A percentile compares a stretch with the other conserved stretches of the same genome.
phyloP scores from a whole-genome alignment of 2,329 filamentous ascomycete species.

The Juglanconis sp. region DNA sequence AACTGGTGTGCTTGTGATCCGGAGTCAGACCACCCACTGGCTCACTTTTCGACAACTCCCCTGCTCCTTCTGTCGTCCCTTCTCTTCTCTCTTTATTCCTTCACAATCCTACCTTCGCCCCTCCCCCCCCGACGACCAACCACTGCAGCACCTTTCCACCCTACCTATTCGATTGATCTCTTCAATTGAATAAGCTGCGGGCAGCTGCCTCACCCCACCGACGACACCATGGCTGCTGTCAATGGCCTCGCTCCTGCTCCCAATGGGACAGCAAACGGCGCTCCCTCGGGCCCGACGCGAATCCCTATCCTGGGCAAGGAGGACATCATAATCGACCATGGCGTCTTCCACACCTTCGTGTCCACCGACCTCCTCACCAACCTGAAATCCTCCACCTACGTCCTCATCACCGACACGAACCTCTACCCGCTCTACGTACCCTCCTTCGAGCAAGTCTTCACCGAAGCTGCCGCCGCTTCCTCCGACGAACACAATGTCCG shows the following conservation, averaged over 20 bases:
- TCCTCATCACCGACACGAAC: conserved; percentile 96
- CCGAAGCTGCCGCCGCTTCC: conserved; percentile 35
- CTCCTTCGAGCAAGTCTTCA: conserved; percentile 68
- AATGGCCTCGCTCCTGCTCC: conserved; percentile 5
- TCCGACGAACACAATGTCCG: conserved; percentile 43
- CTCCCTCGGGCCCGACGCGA: conserved; percentile 42
- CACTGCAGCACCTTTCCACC: background rate
- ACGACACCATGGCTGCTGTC: conserved; percentile 19
- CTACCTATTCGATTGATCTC: conserved; percentile 2
- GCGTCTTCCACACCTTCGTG: conserved; percentile 81
- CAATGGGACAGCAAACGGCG: conserved; percentile 8
- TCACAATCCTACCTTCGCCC: background rate
- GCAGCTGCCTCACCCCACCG: conserved; percentile 1
- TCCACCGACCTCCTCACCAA: conserved; percentile 75
- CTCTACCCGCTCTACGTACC: conserved; percentile 77
- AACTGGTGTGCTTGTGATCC: background rate
- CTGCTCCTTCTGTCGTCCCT: background rate
- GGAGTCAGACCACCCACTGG: too few relatives aligned
- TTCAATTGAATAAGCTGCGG: conserved; percentile 13
- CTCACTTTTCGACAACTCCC: too few relatives aligned
- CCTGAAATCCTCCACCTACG: conserved; percentile 83
- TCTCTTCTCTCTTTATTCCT: background rate
- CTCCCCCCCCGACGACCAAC: background rate
- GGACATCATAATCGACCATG: conserved; percentile 87
- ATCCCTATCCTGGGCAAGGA: conserved; percentile 86